A percentile compares a stretch with the other conserved stretches of the same genome.
phyloP scores from a whole-genome alignment of 805 yeast species.

The Sugiyamaella lignohabitans region DNA sequence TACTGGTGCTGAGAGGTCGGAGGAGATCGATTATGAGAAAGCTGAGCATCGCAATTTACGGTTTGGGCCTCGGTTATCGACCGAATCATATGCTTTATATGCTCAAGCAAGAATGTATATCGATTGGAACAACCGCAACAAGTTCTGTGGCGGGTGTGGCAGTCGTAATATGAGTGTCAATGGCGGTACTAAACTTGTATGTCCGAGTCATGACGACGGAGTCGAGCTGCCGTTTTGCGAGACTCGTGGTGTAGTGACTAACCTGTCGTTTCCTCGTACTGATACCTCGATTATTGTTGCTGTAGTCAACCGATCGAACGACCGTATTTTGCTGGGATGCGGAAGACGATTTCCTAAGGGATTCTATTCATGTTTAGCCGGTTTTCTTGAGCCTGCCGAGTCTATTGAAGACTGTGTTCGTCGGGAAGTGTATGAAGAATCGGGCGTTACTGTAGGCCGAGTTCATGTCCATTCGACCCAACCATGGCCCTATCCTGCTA shows the following conservation, averaged over 20 bases:
- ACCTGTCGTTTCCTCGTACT: conserved; percentile 85
- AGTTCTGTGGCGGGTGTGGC: conserved; percentile 87
- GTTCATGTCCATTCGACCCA: conserved; percentile 68
- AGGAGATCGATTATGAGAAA: not conserved
- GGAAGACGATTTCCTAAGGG: conserved; percentile 52
- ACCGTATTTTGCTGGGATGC: conserved; percentile 64
- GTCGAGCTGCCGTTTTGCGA: conserved; percentile 28
- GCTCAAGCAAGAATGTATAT: conserved; percentile 79
- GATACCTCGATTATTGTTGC: conserved; percentile 87
- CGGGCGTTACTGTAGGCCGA: conserved; percentile 62
- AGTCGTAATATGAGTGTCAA: conserved; percentile 32
- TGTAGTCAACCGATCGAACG: conserved; percentile 53
- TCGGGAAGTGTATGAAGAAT: conserved; percentile 93
- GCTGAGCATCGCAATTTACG: not conserved
- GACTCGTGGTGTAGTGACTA: conserved; percentile 47
- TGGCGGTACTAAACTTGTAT: conserved; percentile 38
- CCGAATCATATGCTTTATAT: conserved; percentile 47
- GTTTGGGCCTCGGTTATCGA: conserved; percentile 5
- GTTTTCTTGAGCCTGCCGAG: conserved; percentile 94
- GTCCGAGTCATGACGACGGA: conserved; percentile 32
- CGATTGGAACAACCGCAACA: conserved; percentile 74
- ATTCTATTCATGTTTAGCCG: conserved; percentile 85
- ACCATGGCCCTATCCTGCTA: conserved; percentile 98
- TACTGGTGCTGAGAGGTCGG: not conserved
- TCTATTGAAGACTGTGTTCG: conserved; percentile 81